Percentiles rank a stretch among this genome's conserved stretches.
Evolutionary conservation across 2,329 filamentous ascomycete genomes (phyloP).

Genomic region (Torrubiellomyces zombiae): DNA sequence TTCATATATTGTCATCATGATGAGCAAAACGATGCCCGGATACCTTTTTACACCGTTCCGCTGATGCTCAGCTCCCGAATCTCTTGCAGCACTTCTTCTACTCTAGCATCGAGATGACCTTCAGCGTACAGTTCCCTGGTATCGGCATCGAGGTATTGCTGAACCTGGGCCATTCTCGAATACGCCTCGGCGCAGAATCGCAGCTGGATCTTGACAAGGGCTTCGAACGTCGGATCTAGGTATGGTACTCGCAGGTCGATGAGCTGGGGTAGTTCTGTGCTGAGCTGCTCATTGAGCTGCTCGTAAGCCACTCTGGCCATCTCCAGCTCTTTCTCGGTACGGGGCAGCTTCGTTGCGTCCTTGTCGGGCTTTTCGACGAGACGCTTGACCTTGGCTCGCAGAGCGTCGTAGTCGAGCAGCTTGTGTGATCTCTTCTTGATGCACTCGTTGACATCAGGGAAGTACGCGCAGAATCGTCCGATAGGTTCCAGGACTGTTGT

Average conservation of each 20-base stretch:
- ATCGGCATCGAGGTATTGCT: conserved; percentile 92
- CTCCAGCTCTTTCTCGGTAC: conserved; percentile 90
- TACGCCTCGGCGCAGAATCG: conserved; percentile 97
- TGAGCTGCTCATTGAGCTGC: conserved; percentile 91
- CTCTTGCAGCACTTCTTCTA: conserved; percentile 92
- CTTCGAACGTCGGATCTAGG: conserved; percentile 91
- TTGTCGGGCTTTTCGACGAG: conserved; percentile 98
- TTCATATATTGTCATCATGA: neutral
- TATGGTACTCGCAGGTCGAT: conserved; percentile 96
- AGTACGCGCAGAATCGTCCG: conserved; percentile 90
- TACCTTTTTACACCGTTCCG: conserved; percentile 42
- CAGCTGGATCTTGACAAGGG: conserved; percentile 94
- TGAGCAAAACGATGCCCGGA: conserved; percentile 1
- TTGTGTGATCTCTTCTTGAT: conserved; percentile 99
- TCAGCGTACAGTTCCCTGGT: conserved; percentile 92
- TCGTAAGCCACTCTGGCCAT: conserved; percentile 90
- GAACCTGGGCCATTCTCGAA: conserved; percentile 94
- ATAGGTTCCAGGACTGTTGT: conserved; percentile 93
- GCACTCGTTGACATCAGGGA: conserved; percentile 97
- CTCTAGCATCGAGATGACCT: conserved; percentile 75
- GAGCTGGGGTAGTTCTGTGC: conserved; percentile 79
- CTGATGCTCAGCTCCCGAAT: conserved; percentile 93
- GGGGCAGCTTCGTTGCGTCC: conserved; percentile 88
- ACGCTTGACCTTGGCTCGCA: conserved; percentile 92
- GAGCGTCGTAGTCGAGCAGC: conserved; percentile 90